Percentiles rank a stretch among this genome's conserved stretches.
These are phyloP conservation scores for Penicillium pancosmium DNA, from an alignment of 495 filamentous ascomycete genomes.

Conservation along the genomic window DNA sequence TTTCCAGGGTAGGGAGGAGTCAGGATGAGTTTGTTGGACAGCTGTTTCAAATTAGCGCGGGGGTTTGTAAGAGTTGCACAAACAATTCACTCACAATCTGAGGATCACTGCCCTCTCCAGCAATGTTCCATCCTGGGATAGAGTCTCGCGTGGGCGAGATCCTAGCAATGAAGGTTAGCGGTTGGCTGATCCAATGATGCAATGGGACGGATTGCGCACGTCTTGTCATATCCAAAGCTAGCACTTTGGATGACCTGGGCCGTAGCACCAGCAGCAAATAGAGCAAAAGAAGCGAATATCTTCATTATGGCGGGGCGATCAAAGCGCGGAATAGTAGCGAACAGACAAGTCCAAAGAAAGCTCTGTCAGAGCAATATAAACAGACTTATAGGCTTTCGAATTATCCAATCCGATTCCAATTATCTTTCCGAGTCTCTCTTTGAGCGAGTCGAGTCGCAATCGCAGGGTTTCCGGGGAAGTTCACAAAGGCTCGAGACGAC, in stretches of 20 bases:
- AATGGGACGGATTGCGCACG: conserved; percentile 44
- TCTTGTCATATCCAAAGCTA: conserved; percentile 75
- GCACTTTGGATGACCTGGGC: conserved; percentile 67
- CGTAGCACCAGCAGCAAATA: conserved; percentile 57
- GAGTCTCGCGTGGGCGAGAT: conserved; percentile 58
- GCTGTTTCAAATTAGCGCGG: conserved; percentile 33
- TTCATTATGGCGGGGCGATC: conserved; percentile 42
- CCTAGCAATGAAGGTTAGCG: conserved; percentile 39
- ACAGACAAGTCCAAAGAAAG: not conserved
- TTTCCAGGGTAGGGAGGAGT: conserved; percentile 90
- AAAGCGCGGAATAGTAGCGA: not conserved
- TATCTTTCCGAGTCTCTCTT: not conserved
- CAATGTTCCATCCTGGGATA: conserved; percentile 68
- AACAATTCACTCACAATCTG: conserved; percentile 51
- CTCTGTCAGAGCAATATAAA: not conserved
- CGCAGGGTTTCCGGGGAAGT: conserved; percentile 30
- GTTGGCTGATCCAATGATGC: not conserved
- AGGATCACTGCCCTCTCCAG: conserved; percentile 70
- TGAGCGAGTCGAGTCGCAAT: conserved; percentile 26
- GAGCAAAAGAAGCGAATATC: conserved; percentile 38
- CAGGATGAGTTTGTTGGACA: conserved; percentile 90
- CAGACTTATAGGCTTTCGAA: not conserved
- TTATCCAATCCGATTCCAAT: not conserved
- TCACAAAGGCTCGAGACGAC: conserved; percentile 46
- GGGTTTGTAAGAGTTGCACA: not conserved